phyloP scores from a whole-genome alignment of 2,329 filamentous ascomycete genomes.

The Eurotiales sp. region DNA sequence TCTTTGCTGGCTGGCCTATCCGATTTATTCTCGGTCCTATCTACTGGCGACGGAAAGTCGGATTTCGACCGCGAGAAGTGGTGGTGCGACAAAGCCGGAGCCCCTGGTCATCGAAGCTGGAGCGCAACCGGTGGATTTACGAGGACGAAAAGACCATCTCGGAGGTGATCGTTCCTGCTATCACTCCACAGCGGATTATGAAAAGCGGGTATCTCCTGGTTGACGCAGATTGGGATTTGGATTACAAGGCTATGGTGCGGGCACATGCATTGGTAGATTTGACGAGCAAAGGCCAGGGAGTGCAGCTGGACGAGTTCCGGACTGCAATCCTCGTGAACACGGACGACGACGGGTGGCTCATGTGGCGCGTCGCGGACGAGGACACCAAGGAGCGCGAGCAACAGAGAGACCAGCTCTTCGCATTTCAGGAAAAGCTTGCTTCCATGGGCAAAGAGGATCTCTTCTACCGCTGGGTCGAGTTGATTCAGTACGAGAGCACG shows the following conservation, averaged over 20 bases:
- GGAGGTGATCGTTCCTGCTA: slow-evolving; percentile 62
- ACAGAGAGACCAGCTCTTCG: slow-evolving; percentile 65
- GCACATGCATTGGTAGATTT: slow-evolving; percentile 66
- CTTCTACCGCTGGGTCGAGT: slow-evolving; percentile 90
- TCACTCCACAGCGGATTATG: slow-evolving; percentile 61
- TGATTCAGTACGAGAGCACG: slow-evolving; percentile 82
- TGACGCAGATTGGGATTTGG: slow-evolving; percentile 80
- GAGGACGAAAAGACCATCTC: slow-evolving; percentile 55
- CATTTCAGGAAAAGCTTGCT: slow-evolving; percentile 72
- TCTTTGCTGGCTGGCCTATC: slow-evolving; percentile 70
- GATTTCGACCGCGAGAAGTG: slow-evolving; percentile 76
- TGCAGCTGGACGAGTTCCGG: slow-evolving; percentile 64
- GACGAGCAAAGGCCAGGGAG: slow-evolving; percentile 24
- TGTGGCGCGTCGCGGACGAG: slow-evolving; percentile 61
- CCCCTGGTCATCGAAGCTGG: slow-evolving; percentile 63
- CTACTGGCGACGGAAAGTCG: slow-evolving; percentile 68
- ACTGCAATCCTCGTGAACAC: slow-evolving; percentile 67
- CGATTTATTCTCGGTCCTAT: slow-evolving; percentile 68
- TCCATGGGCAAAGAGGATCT: slow-evolving; percentile 79
- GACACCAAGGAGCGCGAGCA: slow-evolving; percentile 37
- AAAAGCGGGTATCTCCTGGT: slow-evolving; percentile 89
- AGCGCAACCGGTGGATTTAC: slow-evolving; percentile 43
- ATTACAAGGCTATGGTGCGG: slow-evolving; percentile 75
- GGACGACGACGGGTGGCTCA: slow-evolving; percentile 66
- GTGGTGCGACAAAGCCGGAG: slow-evolving; percentile 70